Base-by-base conservation (phyloP, 495 filamentous ascomycete genomes). In the Margaritispora aquatica region DNA sequence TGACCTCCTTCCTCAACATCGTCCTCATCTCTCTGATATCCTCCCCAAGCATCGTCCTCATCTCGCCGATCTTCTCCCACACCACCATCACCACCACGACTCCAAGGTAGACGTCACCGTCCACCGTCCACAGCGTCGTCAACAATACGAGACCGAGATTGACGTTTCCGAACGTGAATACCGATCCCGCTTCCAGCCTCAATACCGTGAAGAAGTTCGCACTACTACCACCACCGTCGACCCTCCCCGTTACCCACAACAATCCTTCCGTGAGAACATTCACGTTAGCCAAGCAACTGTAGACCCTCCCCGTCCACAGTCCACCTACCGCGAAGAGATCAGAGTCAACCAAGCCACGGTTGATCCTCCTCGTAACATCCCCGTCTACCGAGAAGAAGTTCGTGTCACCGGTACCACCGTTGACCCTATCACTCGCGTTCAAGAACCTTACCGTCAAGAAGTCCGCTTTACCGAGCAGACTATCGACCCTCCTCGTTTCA, bases 141-240 rank as follows among this genome's bases (percentile, higher is more conserved):
- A 74, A 58, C 71, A 81, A 61, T 69, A 74, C 70, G 76, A 80
- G 57, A 72, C 77, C 62, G 80, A 85, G 68, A 81, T 96, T 73
- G 92, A 96, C 81, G 71, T 88, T 62, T 87, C 87, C 70, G 92
- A 96, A 77, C 84, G 84, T 73, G 83, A 93, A 71, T 94, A 88
- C 75, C 90, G 91, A 72, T 80, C 86, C 73, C 87, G 87, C 65
- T 78, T 85, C 73, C 81, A 88, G 66, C 86, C 88, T 54, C 80
- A 74, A 62, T 87, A 87, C 80, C 79, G 79, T 67, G 80, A 82
- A 66, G 79, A 85, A 69, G 56, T 65, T 57, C 48, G 55, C 56
- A 79, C 81, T 70, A 79, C 81, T 70, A 75, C 79, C 62, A 85
- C 71, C 71, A 56, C 81, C 63, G 71, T 82, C 66, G 75, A 83